Evolutionary conservation across 495 filamentous ascomycete genomes (phyloP).

Genomic region (Aspergillus nidulans): DNA sequence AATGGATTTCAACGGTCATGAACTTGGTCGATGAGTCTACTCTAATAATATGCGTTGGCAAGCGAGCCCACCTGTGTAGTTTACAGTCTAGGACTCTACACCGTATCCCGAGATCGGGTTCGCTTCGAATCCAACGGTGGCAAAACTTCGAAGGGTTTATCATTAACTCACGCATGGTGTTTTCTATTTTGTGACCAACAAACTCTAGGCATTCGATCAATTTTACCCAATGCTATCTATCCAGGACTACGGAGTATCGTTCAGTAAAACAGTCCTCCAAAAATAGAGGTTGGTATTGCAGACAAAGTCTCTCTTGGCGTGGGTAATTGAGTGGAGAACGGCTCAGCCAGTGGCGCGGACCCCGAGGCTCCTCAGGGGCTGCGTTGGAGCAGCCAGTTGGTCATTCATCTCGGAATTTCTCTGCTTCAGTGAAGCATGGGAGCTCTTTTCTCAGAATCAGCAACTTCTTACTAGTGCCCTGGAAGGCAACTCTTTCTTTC

Average conservation of each 20-base stretch:
- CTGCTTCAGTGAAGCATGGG: conserved; percentile 19
- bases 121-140: neutral
- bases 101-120: neutral
- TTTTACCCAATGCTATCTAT: no score
- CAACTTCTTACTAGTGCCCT: conserved; percentile 1
- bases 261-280: neutral
- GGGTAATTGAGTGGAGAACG: conserved; percentile 21
- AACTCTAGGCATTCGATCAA: no score
- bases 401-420: conserved; percentile 27
- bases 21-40: neutral
- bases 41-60: no score
- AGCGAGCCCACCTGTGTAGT: neutral
- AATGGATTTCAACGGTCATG: neutral
- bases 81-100: neutral
- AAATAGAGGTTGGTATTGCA: neutral
- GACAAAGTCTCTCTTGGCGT: conserved; percentile 14
- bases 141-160: neutral
- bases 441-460: conserved; percentile 7
- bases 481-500: conserved; percentile 1
- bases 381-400: conserved; percentile 31
- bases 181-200: no score
- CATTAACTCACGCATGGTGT: no score
- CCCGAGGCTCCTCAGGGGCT: conserved; percentile 40
- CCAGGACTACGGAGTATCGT: no score
- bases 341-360: conserved; percentile 35